Evolutionary conservation across 768 basidiomycete genomes (phyloP), one percentile per base, ranked within the genome.

Genomic region (Sarcodon aspratus): DNA sequence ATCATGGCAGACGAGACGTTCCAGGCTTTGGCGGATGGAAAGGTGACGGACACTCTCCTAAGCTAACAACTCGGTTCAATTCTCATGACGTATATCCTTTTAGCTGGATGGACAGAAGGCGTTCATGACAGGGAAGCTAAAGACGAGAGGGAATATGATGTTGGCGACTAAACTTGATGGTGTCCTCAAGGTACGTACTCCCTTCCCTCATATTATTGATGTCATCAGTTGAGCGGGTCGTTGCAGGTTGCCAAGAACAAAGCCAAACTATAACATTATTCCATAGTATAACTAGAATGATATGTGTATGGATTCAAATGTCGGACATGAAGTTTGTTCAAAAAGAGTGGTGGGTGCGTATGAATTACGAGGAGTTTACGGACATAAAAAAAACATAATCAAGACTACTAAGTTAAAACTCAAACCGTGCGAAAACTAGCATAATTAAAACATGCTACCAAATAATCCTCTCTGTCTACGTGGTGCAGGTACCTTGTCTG

Each of bases 51-150:
- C 33, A 18, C 17, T 1, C 33, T 35, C 5, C 45, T 6, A 10
- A 33, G 11, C 3, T 17, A 17, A n/a, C 9, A 6, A 6, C 36
- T 9, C 11, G n/a, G 46, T 27, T 11, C 10, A 12, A 6, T 6
- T 17, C 27, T 50, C 27, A 48, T 33, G 27, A 7, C 7, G 32
- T 9, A 33, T n/a, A 17, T 31, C 7, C n/a, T 31, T 40, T 7
- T 53, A 90, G 84, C 69, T 85, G 42, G 90, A 87, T 57, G 92
- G 89, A 15, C 93, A 96, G 67, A 93, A 92, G 62, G 92, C 92
- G 17, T 96, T 93, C 71, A 90, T 97, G 87, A 88, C 86, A 7
- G 93, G 93, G 31, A 87, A 88, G 61, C 77, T 96, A 45, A 95
- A 94, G 77, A 85, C 87, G 12, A 85, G 77, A 63, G 91, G 90